phyloP scores from a whole-genome alignment of 352 stramenopile species.

The Phytophthora brassicae region DNA sequence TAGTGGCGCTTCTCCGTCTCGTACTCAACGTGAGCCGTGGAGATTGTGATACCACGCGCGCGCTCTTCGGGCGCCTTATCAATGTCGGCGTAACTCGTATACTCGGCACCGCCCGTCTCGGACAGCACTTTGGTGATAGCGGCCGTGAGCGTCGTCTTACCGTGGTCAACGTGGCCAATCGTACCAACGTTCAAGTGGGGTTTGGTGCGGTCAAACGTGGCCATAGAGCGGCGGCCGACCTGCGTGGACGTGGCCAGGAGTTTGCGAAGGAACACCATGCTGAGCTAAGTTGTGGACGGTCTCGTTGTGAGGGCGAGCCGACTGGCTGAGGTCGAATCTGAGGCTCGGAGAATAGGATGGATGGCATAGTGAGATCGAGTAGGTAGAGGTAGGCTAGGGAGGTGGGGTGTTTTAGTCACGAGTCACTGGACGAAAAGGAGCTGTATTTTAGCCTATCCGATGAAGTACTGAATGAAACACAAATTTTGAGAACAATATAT shows the following conservation, averaged over 20 bases:
- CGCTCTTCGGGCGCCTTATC: slow-evolving; percentile 92
- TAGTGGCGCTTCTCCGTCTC: slow-evolving; percentile 33
- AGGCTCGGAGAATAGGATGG: slow-evolving; percentile 16
- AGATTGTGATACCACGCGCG: slow-evolving; percentile 37
- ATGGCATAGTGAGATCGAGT: not conserved
- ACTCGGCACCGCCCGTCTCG: slow-evolving; percentile 75
- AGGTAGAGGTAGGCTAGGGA: not conserved
- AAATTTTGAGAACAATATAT: no score
- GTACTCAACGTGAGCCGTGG: slow-evolving; percentile 35
- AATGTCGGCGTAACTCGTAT: slow-evolving; percentile 93
- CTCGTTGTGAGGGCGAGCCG: not conserved
- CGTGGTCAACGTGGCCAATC: slow-evolving; percentile 98
- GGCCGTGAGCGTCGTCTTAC: slow-evolving; percentile 96
- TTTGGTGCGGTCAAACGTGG: slow-evolving; percentile 89
- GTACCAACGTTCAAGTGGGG: slow-evolving; percentile 98
- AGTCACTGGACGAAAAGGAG: not conserved
- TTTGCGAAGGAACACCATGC: slow-evolving; percentile 36
- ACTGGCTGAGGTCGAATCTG: slow-evolving; percentile 7
- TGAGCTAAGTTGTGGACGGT: not conserved
- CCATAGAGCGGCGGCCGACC: slow-evolving; percentile 32
- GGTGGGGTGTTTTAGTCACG: not conserved
- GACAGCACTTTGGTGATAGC: slow-evolving; percentile 93
- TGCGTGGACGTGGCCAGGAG: slow-evolving; percentile 24
- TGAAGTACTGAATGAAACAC: no score
- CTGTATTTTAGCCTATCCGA: not conserved